Percentiles rank a stretch among this genome's conserved stretches.
These are phyloP conservation scores for Aspergillus pseudonomiae DNA, from an alignment of 2,329 filamentous ascomycete species.

Conservation along the genomic window DNA sequence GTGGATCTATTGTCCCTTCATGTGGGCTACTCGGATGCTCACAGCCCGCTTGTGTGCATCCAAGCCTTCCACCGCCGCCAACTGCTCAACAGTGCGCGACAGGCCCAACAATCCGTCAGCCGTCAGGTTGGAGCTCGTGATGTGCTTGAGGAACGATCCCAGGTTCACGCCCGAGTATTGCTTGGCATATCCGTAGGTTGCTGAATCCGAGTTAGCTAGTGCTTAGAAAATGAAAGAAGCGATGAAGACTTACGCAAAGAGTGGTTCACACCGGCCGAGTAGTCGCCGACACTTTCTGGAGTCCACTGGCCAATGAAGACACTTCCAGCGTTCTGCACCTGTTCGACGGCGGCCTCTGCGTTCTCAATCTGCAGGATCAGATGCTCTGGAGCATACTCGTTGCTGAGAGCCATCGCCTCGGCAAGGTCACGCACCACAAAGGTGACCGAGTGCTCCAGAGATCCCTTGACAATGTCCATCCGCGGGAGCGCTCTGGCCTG, in stretches of 20 bases:
- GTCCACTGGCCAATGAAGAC: slow-evolving; percentile 97
- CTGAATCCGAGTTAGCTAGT: slow-evolving; percentile 50
- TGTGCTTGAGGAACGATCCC: slow-evolving; percentile 95
- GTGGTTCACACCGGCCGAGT: slow-evolving; percentile 97
- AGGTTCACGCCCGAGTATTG: slow-evolving; percentile 98
- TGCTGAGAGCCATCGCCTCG: slow-evolving; percentile 81
- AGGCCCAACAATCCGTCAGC: slow-evolving; percentile 83
- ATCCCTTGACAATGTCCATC: slow-evolving; percentile 87
- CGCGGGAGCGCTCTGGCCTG: slow-evolving; percentile 87
- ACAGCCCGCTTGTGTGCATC: slow-evolving; percentile 86
- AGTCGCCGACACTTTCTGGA: slow-evolving; percentile 95
- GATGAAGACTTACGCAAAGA: slow-evolving; percentile 75
- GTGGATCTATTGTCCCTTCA: slow-evolving; percentile 30
- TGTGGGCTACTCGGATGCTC: slow-evolving; percentile 61
- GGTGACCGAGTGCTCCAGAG: slow-evolving; percentile 90
- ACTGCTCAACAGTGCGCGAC: slow-evolving; percentile 86
- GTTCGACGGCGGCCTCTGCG: slow-evolving; percentile 71
- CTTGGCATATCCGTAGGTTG: slow-evolving; percentile 96
- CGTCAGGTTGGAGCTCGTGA: slow-evolving; percentile 90
- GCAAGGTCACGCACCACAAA: slow-evolving; percentile 72
- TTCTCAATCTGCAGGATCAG: slow-evolving; percentile 86
- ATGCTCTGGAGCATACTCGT: slow-evolving; percentile 94
- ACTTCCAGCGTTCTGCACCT: slow-evolving; percentile 90
- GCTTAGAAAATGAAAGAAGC: neutral
- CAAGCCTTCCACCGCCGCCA: slow-evolving; percentile 90